A percentile compares a stretch with the other conserved stretches of the same genome.
Evolutionary conservation across 306 rosid genomes (phyloP).

Genomic region (Cicer bijugum): DNA sequence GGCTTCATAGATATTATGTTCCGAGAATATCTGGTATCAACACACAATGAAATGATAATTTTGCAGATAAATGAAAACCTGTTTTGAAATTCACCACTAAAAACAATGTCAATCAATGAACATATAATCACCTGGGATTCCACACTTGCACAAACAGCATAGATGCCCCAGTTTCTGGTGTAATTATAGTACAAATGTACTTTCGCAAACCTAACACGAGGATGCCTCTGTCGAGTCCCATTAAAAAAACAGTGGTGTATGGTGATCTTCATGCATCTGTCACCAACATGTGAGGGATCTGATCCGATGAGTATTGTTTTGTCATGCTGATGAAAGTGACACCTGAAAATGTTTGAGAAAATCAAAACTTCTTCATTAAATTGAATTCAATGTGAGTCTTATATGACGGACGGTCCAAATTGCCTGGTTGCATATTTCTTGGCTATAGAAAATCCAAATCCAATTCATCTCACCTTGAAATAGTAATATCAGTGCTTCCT

Average conservation of each 20-base stretch:
- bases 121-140: conserved; percentile 75
- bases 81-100: conserved; percentile 1
- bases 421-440: not conserved
- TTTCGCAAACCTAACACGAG: conserved; percentile 84
- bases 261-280: conserved; percentile 85
- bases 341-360: conserved; percentile 55
- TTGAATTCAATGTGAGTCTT: not conserved
- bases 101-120: conserved; percentile 14
- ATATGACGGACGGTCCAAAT: not conserved
- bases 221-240: conserved; percentile 93
- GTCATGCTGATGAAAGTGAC: conserved; percentile 84
- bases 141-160: conserved; percentile 97
- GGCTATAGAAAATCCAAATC: not conserved
- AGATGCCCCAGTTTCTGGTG: conserved; percentile 96
- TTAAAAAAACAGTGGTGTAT: conserved; percentile 96
- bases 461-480: conserved; percentile 67
- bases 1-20: conserved; percentile 92
- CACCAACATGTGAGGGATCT: conserved; percentile 74
- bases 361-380: conserved; percentile 24
- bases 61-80: conserved; percentile 7
- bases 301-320: conserved; percentile 93
- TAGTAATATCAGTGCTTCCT: conserved; percentile 81
- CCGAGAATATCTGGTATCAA: conserved; percentile 74
- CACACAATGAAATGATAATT: conserved; percentile 23
- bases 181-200: conserved; percentile 91